Percentiles rank a stretch among this genome's conserved stretches.
phyloP scores from a whole-genome alignment of 108 stramenopile species.

The Skeletonema potamos region DNA sequence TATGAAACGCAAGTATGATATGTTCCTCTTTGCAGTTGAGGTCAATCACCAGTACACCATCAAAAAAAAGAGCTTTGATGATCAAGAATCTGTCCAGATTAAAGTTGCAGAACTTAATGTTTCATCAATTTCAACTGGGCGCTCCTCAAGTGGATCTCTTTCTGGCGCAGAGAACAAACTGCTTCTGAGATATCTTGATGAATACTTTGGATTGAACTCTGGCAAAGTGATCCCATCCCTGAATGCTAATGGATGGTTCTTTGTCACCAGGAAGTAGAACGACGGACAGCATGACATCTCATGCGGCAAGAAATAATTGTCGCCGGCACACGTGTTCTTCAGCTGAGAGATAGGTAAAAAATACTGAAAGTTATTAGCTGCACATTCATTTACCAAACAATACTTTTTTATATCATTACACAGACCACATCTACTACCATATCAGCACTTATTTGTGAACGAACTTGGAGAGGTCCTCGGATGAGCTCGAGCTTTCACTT shows the following conservation, averaged over 20 bases:
- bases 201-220: constrained; percentile 6
- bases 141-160: too few species aligned
- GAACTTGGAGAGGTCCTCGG: not conserved
- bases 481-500: not conserved
- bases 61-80: not conserved
- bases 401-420: not conserved
- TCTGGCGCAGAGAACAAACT: not conserved
- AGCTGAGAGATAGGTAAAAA: too few species aligned
- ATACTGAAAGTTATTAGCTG: too few species aligned
- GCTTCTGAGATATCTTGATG: not conserved
- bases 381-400: not conserved
- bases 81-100: too few species aligned
- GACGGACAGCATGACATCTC: not conserved
- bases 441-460: not conserved
- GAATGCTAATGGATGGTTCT: not conserved
- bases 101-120: too few species aligned
- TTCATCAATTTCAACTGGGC: too few species aligned
- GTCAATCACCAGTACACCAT: not conserved
- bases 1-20: not conserved
- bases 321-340: not conserved
- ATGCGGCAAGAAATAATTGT: too few species aligned
- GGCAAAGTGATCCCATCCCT: too few species aligned
- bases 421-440: not conserved
- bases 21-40: not conserved
- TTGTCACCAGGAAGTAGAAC: not conserved